These are phyloP conservation scores for Dacryopinax spathularia DNA, from an alignment of 768 basidiomycete genomes.

Conservation along the genomic window DNA sequence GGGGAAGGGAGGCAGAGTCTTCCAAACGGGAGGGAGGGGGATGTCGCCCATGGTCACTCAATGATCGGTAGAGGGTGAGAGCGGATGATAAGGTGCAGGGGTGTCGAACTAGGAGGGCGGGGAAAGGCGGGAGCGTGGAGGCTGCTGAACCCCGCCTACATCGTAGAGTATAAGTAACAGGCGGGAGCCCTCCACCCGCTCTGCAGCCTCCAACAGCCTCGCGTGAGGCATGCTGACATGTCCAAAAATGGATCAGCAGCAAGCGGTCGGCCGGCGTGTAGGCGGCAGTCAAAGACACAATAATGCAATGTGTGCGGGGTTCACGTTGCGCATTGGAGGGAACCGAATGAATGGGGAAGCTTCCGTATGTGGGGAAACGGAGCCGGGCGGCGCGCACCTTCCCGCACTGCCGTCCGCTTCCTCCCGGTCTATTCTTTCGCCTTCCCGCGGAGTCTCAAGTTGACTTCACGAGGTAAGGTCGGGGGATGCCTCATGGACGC, in stretches of 20 bases:
- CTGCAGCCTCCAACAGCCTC: not conserved
- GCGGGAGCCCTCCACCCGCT: not conserved
- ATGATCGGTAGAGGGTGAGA: too few species aligned
- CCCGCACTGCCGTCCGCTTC: not conserved
- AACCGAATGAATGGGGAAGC: not conserved
- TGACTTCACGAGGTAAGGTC: not conserved
- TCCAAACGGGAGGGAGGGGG: not conserved
- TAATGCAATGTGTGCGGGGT: too few species aligned
- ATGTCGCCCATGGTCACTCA: not conserved
- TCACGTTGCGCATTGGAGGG: too few species aligned
- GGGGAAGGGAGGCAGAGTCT: not conserved
- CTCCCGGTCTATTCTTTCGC: not conserved
- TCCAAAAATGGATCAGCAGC: not conserved
- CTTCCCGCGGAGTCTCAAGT: not conserved
- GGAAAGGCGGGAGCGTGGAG: too few species aligned
- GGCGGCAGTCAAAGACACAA: too few species aligned
- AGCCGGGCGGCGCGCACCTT: not conserved
- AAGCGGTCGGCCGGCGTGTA: too few species aligned
- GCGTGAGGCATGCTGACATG: not conserved
- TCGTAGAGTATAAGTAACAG: not conserved
- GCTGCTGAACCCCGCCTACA: too few species aligned
- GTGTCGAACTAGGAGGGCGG: too few species aligned
- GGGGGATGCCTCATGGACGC: not conserved
- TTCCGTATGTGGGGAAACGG: not conserved
- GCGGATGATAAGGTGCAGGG: too few species aligned